These are phyloP conservation scores for Berberis vulgaris DNA, from an alignment of 164 flowering plant species.

Conservation along the genomic window DNA sequence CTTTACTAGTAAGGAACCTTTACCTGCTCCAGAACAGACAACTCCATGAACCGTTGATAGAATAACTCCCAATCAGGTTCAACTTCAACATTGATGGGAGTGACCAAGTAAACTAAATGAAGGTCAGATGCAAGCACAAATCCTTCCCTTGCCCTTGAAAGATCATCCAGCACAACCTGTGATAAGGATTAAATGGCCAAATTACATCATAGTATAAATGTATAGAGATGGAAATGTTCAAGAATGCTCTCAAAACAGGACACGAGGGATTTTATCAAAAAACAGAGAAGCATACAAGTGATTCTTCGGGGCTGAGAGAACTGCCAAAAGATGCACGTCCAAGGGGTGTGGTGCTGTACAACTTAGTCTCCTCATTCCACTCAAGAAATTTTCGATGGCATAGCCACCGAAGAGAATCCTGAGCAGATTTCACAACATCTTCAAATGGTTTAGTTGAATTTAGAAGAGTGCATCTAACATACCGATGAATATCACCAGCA, in stretches of 20 bases:
- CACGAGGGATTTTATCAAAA: not conserved
- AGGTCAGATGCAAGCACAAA: slow-evolving; percentile 96
- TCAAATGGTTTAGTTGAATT: slow-evolving; percentile 93
- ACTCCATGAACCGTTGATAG: slow-evolving; percentile 79
- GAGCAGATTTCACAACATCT: slow-evolving; percentile 94
- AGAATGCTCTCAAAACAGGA: not conserved
- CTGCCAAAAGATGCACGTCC: slow-evolving; percentile 98
- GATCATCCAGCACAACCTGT: slow-evolving; percentile 91
- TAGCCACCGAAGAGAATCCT: slow-evolving; percentile 93
- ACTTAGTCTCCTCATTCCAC: slow-evolving; percentile 91
- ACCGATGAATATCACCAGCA: slow-evolving; percentile 85
- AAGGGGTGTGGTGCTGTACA: slow-evolving; percentile 86
- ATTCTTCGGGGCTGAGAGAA: slow-evolving; percentile 92
- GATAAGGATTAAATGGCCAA: slow-evolving; percentile 3
- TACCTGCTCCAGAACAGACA: slow-evolving; percentile 90
- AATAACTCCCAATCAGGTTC: slow-evolving; percentile 97
- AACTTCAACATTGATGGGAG: slow-evolving; percentile 91
- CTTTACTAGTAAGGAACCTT: too few relatives aligned
- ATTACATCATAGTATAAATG: not conserved
- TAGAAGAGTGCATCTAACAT: slow-evolving; percentile 93
- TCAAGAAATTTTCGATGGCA: slow-evolving; percentile 82
- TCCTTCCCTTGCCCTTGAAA: slow-evolving; percentile 91
- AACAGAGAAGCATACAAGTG: slow-evolving; percentile 50
- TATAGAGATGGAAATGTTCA: not conserved
- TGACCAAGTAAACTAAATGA: slow-evolving; percentile 89